A percentile compares a stretch with the other conserved stretches of the same genome.
Conservation (phyloP, 495 filamentous ascomycete genomes). For the Penicillium roqueforti region DNA sequence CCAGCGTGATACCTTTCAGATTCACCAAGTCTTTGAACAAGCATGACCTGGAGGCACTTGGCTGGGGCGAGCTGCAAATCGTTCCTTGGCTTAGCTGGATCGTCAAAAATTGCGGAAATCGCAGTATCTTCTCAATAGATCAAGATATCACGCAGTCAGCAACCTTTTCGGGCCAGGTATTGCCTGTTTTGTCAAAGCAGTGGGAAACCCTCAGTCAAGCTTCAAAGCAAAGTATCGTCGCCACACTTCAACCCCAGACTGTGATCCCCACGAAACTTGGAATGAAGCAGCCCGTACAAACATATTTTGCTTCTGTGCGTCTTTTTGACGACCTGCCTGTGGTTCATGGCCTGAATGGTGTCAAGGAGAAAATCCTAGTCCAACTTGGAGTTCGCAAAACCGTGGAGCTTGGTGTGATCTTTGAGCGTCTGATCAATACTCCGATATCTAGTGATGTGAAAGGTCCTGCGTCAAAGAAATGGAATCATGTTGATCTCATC, state of each 20-base stretch:
- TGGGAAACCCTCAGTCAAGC: conserved; percentile 71
- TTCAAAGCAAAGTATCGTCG: conserved; percentile 60
- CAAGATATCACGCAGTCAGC: conserved; percentile 64
- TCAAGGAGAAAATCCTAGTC: conserved; percentile 85
- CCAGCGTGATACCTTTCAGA: conserved; percentile 73
- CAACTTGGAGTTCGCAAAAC: conserved; percentile 78
- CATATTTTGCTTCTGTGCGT: conserved; percentile 90
- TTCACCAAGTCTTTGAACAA: conserved; percentile 61
- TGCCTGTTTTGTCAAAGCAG: conserved; percentile 76
- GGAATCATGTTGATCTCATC: conserved; percentile 92
- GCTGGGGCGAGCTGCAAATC: conserved; percentile 77
- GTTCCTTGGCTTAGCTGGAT: conserved; percentile 80
- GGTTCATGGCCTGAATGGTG: conserved; percentile 63
- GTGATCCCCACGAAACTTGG: conserved; percentile 89
- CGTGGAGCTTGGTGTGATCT: conserved; percentile 88
- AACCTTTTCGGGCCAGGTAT: conserved; percentile 72
- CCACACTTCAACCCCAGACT: conserved; percentile 59
- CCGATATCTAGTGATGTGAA: conserved; percentile 41
- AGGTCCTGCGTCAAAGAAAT: conserved; percentile 49
- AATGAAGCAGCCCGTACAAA: conserved; percentile 80
- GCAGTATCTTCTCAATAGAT: conserved; percentile 39
- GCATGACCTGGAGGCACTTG: conserved; percentile 66
- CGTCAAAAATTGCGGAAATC: conserved; percentile 54
- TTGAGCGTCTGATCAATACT: conserved; percentile 69
- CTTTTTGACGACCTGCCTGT: conserved; percentile 90